Evolutionary conservation across 306 rosid genomes (phyloP).

Genomic region (Arachis stenosperma): DNA sequence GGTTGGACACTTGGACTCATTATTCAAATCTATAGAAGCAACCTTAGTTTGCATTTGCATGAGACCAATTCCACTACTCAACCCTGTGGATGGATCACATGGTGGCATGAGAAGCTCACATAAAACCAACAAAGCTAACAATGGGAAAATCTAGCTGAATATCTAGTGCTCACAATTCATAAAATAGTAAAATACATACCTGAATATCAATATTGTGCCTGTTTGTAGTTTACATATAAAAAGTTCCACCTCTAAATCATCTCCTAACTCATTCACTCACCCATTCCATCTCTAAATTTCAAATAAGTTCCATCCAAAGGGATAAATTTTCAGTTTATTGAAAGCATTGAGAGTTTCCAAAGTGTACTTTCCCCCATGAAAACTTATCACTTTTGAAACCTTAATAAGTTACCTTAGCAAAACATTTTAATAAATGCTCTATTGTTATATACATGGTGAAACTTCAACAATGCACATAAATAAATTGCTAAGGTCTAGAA

Average conservation of each 20-base stretch:
- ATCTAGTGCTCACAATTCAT: constrained; percentile 6
- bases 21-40: background rate
- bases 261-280: background rate
- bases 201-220: constrained; percentile 2
- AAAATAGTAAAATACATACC: constrained; percentile 8
- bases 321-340: no score
- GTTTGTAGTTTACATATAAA: constrained; percentile 9
- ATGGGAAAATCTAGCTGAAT: background rate
- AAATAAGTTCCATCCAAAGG: no score
- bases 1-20: background rate
- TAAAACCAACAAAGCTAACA: background rate
- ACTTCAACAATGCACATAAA: no score
- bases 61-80: background rate
- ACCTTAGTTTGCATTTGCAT: background rate
- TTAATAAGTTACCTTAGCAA: no score
- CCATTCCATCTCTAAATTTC: no score
- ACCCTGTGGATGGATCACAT: constrained; percentile 1
- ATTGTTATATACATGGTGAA: no score
- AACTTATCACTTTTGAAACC: no score
- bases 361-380: no score
- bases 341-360: no score
- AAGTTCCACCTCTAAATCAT: constrained; percentile 22
- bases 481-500: background rate
- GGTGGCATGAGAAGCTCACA: background rate
- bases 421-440: no score